phyloP scores from a whole-genome alignment of 768 basidiomycete species.

The Gautieria morchelliformis region DNA sequence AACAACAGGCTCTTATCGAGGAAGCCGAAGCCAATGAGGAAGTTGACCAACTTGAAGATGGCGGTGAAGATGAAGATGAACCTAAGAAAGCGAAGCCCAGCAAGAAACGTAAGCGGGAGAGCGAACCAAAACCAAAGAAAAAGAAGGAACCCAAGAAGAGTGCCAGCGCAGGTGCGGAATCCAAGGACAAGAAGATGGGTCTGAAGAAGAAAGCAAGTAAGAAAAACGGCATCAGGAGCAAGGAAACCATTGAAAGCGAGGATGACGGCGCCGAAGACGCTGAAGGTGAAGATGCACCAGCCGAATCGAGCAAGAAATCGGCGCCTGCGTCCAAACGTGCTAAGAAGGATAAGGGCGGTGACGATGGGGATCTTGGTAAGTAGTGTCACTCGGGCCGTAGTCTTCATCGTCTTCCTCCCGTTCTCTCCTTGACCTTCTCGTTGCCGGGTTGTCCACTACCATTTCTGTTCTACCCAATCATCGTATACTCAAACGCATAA shows the following conservation, averaged over 20 bases:
- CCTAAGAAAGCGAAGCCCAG: slow-evolving; percentile 17
- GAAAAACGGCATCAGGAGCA: slow-evolving; percentile 35
- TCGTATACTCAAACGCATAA: neutral
- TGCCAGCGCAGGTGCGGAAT: slow-evolving; percentile 20
- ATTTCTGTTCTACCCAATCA: neutral
- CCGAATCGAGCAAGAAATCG: slow-evolving; percentile 38
- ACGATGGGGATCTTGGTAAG: slow-evolving; percentile 53
- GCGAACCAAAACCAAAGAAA: slow-evolving; percentile 36
- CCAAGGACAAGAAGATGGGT: slow-evolving; percentile 35
- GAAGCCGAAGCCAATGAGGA: slow-evolving; percentile 31
- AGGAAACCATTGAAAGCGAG: slow-evolving; percentile 33
- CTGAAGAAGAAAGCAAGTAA: slow-evolving; percentile 44
- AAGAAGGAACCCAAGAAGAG: slow-evolving; percentile 36
- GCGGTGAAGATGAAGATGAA: slow-evolving; percentile 41
- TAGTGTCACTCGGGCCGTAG: neutral
- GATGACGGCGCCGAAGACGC: slow-evolving; percentile 38
- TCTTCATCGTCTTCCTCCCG: neutral
- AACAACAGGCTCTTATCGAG: slow-evolving; percentile 24
- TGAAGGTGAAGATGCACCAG: slow-evolving; percentile 12
- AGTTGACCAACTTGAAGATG: slow-evolving; percentile 56
- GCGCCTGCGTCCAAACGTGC: slow-evolving; percentile 43
- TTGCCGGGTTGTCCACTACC: neutral
- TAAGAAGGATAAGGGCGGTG: slow-evolving; percentile 53
- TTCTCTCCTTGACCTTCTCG: neutral
- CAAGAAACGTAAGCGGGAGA: slow-evolving; percentile 34